A percentile compares a stretch with the other conserved stretches of the same genome.
Evolutionary conservation across 257 asterid genomes (phyloP).

Genomic region (Lycium barbarum): DNA sequence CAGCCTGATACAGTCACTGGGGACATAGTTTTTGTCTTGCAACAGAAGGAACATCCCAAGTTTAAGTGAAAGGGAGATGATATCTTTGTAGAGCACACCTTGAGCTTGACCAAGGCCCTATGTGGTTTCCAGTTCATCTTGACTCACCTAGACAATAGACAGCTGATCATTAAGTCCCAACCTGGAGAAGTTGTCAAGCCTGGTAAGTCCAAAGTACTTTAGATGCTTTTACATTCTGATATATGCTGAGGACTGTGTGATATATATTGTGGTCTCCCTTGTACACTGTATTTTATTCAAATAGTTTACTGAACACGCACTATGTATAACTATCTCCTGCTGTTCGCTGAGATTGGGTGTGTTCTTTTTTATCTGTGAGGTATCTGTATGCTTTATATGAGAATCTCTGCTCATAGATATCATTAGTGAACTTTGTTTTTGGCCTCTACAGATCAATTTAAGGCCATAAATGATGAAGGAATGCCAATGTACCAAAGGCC

Average conservation of each 20-base stretch:
- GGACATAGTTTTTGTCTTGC: slow-evolving; percentile 39
- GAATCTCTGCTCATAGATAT: not conserved
- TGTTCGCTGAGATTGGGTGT: not conserved
- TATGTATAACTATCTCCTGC: not conserved
- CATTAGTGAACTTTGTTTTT: not conserved
- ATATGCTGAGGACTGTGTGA: not conserved
- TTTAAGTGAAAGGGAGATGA: slow-evolving; percentile 43
- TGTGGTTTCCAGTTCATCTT: slow-evolving; percentile 55
- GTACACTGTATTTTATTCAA: not conserved
- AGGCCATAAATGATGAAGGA: slow-evolving; percentile 47
- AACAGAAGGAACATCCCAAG: slow-evolving; percentile 41
- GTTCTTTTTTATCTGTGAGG: not conserved
- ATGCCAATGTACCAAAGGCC: slow-evolving; percentile 45
- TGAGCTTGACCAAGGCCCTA: slow-evolving; percentile 49
- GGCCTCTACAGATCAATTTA: slow-evolving; percentile 33
- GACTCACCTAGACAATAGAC: slow-evolving; percentile 52
- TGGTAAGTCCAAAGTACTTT: slow-evolving; percentile 35
- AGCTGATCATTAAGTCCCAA: slow-evolving; percentile 48
- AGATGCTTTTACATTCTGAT: not conserved
- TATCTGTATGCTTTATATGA: not conserved
- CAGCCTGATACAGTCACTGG: slow-evolving; percentile 43
- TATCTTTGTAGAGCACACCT: slow-evolving; percentile 46
- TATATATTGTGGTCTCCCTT: not conserved
- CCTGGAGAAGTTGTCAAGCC: slow-evolving; percentile 56
- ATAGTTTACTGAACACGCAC: not conserved